Evolutionary conservation across 495 filamentous ascomycete genomes (phyloP).

Genomic region (Daldinia caldariorum): DNA sequence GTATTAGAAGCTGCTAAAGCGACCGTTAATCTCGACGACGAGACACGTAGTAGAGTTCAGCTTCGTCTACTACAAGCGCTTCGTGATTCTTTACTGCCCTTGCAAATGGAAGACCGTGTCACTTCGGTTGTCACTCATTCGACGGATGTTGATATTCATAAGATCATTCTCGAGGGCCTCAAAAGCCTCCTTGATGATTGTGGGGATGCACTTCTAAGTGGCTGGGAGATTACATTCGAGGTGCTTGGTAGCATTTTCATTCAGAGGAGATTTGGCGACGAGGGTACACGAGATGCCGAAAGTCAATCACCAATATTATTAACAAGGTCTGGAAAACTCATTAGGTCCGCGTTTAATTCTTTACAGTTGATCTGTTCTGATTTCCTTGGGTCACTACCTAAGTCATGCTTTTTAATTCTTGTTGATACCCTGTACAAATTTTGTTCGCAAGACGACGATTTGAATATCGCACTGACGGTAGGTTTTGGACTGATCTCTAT

Average conservation of each 20-base stretch:
- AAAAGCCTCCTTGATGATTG: slow-evolving; percentile 86
- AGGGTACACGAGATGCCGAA: slow-evolving; percentile 33
- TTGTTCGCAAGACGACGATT: slow-evolving; percentile 84
- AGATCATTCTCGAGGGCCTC: slow-evolving; percentile 80
- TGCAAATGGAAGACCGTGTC: slow-evolving; percentile 56
- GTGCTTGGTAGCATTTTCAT: slow-evolving; percentile 87
- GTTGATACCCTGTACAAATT: slow-evolving; percentile 91
- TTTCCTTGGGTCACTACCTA: slow-evolving; percentile 82
- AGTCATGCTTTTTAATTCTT: slow-evolving; percentile 79
- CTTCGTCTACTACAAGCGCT: slow-evolving; percentile 76
- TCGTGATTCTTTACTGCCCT: slow-evolving; percentile 60
- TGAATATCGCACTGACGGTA: slow-evolving; percentile 94
- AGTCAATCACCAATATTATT: slow-evolving; percentile 44
- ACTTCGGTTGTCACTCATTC: slow-evolving; percentile 62
- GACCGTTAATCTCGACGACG: slow-evolving; percentile 58
- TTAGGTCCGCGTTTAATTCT: slow-evolving; percentile 85
- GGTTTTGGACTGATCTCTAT: slow-evolving; percentile 24
- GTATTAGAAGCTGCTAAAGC: slow-evolving; percentile 70
- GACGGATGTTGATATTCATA: slow-evolving; percentile 83
- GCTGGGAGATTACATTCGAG: slow-evolving; percentile 86
- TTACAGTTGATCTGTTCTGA: slow-evolving; percentile 94
- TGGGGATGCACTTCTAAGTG: slow-evolving; percentile 80
- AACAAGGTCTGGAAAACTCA: slow-evolving; percentile 76
- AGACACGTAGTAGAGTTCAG: slow-evolving; percentile 68
- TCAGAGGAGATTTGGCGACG: slow-evolving; percentile 45